Conservation (phyloP, 1,284 basidiomycete genomes). For the Nidula niveotomentosa region DNA sequence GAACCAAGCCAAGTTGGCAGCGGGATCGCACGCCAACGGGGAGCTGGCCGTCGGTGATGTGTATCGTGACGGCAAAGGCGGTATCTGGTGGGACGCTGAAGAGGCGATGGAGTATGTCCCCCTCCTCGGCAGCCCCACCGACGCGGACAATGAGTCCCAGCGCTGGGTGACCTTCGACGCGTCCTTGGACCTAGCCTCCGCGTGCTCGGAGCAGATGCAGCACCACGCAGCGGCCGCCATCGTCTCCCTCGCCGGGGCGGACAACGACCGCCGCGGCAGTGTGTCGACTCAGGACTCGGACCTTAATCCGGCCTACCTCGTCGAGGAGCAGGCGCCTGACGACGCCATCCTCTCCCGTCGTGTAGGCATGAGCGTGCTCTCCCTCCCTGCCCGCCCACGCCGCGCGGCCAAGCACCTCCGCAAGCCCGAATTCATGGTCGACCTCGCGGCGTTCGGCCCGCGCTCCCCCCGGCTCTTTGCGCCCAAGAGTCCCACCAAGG, state of each 20-base stretch:
- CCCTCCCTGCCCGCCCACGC: constrained; percentile 37
- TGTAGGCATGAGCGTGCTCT: constrained; percentile 27
- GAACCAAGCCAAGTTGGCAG: constrained; percentile 43
- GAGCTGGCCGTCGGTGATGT: constrained; percentile 42
- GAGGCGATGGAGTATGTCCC: constrained; percentile 68
- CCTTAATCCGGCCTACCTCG: constrained; percentile 45
- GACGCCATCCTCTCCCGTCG: constrained; percentile 10
- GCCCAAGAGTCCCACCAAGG: constrained; percentile 3
- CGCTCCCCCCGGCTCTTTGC: constrained; percentile 9
- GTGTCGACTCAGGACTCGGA: constrained; percentile 53
- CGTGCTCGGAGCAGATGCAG: not conserved
- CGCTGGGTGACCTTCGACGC: constrained; percentile 43
- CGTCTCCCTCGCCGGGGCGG: constrained; percentile 11
- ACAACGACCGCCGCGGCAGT: constrained; percentile 39
- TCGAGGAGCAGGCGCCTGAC: constrained; percentile 16
- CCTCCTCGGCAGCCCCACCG: constrained; percentile 37
- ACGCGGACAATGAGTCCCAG: constrained; percentile 18
- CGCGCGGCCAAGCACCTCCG: constrained; percentile 38
- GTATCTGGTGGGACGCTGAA: constrained; percentile 69
- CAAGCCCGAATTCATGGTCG: constrained; percentile 37
- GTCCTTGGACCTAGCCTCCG: constrained; percentile 3
- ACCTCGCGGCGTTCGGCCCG: constrained; percentile 29
- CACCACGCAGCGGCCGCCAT: constrained; percentile 13
- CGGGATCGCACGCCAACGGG: constrained; percentile 16
- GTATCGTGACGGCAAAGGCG: constrained; percentile 57